These are phyloP conservation scores for Cercospora sojina DNA, from an alignment of 2,329 filamentous ascomycete genomes.

Conservation along the genomic window DNA sequence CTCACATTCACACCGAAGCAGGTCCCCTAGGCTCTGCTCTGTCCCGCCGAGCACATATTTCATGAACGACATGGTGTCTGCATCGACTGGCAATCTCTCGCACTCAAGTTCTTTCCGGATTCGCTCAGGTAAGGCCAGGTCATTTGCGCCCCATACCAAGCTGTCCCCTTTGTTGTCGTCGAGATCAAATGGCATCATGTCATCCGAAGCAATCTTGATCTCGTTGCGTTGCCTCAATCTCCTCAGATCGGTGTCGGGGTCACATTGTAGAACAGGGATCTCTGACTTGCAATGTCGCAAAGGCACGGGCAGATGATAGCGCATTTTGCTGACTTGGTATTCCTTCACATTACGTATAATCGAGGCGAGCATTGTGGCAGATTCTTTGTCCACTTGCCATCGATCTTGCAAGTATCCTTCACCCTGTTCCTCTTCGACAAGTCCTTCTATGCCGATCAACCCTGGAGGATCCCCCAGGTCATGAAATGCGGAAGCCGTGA, in stretches of 20 bases:
- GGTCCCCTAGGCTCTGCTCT: slow-evolving; percentile 19
- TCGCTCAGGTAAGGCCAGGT: slow-evolving; percentile 15
- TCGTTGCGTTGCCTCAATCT: slow-evolving; percentile 37
- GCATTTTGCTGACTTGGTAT: slow-evolving; percentile 11
- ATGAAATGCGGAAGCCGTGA: background rate
- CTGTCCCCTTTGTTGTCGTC: slow-evolving; percentile 47
- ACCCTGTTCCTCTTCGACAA: background rate
- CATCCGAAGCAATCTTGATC: slow-evolving; percentile 17
- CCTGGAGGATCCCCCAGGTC: slow-evolving; percentile 13
- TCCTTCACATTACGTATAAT: slow-evolving; percentile 15
- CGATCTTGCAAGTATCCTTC: slow-evolving; percentile 19
- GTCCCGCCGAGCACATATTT: slow-evolving; percentile 36
- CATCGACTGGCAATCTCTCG: slow-evolving; percentile 44
- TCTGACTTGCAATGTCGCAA: slow-evolving; percentile 43
- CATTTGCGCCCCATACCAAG: slow-evolving; percentile 42
- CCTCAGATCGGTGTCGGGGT: slow-evolving; percentile 48
- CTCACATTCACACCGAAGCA: slow-evolving; percentile 24
- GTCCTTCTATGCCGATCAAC: background rate
- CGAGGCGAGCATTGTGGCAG: slow-evolving; percentile 28
- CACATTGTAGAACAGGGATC: slow-evolving; percentile 47
- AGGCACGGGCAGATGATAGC: background rate
- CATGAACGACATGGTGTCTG: slow-evolving; percentile 39
- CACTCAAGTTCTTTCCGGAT: slow-evolving; percentile 20
- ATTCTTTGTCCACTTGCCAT: slow-evolving; percentile 34
- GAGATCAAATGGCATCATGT: slow-evolving; percentile 35